A percentile compares a stretch with the other conserved stretches of the same genome.
phyloP scores from a whole-genome alignment of 257 asterid species.

The Thymus quinquecostatus region DNA sequence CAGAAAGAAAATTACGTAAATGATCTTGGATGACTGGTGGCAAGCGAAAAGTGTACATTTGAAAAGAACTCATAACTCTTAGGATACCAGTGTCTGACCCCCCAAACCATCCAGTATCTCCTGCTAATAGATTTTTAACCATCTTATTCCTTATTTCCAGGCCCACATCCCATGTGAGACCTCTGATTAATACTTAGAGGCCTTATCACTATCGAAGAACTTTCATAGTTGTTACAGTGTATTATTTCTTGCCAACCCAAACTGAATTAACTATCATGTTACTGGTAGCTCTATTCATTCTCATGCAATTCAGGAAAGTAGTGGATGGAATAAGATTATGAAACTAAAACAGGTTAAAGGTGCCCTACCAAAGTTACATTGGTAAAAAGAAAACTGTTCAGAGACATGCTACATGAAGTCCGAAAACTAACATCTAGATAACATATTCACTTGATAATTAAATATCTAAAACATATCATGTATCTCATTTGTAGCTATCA shows the following conservation, averaged over 20 bases:
- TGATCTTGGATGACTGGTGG: constrained; percentile 7
- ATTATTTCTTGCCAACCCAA: neutral
- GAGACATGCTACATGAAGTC: constrained; percentile 22
- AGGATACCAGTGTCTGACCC: neutral
- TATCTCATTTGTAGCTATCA: neutral
- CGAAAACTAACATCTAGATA: neutral
- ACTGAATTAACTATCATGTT: neutral
- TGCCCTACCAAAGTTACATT: neutral
- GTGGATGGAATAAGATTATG: too few species aligned
- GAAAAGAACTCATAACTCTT: neutral
- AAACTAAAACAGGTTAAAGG: too few species aligned
- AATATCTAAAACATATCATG: neutral
- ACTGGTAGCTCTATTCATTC: neutral
- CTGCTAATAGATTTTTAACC: neutral
- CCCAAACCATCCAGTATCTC: neutral
- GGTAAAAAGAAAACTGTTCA: neutral
- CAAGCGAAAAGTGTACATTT: neutral
- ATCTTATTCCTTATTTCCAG: neutral
- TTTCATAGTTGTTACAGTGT: neutral
- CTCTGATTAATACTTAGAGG: neutral
- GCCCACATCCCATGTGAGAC: neutral
- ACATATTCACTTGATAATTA: neutral
- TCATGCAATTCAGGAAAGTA: neutral
- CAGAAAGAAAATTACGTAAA: neutral
- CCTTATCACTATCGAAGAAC: neutral